Percentiles rank a stretch among this genome's conserved stretches.
Evolutionary conservation across 2,329 filamentous ascomycete species (phyloP).

Genomic region (Phialophora expanda): DNA sequence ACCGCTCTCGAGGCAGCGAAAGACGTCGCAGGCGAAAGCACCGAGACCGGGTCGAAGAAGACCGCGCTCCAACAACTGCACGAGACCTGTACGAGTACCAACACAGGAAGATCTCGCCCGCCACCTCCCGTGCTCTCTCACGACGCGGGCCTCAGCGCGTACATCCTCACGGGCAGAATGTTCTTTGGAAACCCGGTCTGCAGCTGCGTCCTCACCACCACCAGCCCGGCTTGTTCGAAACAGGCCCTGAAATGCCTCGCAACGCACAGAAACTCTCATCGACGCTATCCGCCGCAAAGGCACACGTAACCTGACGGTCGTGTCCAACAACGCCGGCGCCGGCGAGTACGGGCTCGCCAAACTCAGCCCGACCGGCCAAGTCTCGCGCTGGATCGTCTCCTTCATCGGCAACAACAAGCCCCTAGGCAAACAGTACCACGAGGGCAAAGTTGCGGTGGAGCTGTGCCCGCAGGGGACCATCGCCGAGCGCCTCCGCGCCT

Average conservation of each 20-base stretch:
- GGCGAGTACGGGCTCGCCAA: slow-evolving; percentile 71
- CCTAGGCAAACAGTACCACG: slow-evolving; percentile 88
- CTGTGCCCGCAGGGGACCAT: slow-evolving; percentile 91
- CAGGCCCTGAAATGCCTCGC: slow-evolving; percentile 66
- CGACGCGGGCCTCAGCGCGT: slow-evolving; percentile 67
- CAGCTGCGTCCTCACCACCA: slow-evolving; percentile 70
- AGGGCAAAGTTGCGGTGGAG: slow-evolving; percentile 85
- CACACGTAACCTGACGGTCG: slow-evolving; percentile 67
- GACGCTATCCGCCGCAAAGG: slow-evolving; percentile 68
- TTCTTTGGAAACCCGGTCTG: slow-evolving; percentile 72
- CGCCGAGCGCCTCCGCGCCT: slow-evolving; percentile 80
- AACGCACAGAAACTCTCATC: slow-evolving; percentile 69
- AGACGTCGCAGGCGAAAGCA: slow-evolving; percentile 42
- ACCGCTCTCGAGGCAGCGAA: slow-evolving; percentile 60
- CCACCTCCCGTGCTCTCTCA: no score
- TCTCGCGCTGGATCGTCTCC: slow-evolving; percentile 73
- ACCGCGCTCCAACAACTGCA: slow-evolving; percentile 64
- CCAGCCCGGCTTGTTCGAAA: slow-evolving; percentile 72
- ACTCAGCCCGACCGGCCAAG: slow-evolving; percentile 72
- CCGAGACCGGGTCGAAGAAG: slow-evolving; percentile 33
- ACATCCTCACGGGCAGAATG: slow-evolving; percentile 76
- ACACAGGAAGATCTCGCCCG: background rate
- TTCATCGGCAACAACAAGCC: slow-evolving; percentile 84
- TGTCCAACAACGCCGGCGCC: slow-evolving; percentile 80
- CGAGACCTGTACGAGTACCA: slow-evolving; percentile 29